Percentiles rank a stretch among this genome's conserved stretches.
phyloP scores from a whole-genome alignment of 257 asterid species.

The Solanum ossicruentum region DNA sequence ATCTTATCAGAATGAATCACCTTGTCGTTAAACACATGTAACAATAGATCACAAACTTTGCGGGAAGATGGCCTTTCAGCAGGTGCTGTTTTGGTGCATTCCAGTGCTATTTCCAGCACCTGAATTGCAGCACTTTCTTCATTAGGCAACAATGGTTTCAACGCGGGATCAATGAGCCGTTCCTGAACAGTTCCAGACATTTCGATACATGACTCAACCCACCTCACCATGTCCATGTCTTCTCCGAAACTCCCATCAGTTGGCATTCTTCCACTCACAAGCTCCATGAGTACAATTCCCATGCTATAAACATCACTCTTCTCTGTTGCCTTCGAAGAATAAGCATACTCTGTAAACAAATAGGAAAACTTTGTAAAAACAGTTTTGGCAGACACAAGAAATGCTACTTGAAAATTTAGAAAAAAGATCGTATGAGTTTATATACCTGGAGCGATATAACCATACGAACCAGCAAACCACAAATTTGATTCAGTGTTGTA shows the following conservation, averaged over 20 bases:
- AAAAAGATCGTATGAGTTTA: background rate
- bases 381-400: background rate
- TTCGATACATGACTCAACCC: conserved; percentile 58
- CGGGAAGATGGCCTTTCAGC: conserved; percentile 80
- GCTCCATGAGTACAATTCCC: conserved; percentile 94
- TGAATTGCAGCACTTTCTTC: conserved; percentile 49
- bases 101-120: conserved; percentile 62
- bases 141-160: conserved; percentile 50
- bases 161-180: conserved; percentile 50
- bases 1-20: conserved; percentile 28
- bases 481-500: conserved; percentile 55
- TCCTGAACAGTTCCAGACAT: conserved; percentile 30
- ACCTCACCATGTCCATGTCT: conserved; percentile 73
- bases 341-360: conserved; percentile 60
- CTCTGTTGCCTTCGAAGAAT: conserved; percentile 73
- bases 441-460: conserved; percentile 93
- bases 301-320: conserved; percentile 92
- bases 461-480: conserved; percentile 87
- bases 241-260: conserved; percentile 63
- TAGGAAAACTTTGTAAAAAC: background rate
- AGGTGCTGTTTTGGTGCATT: conserved; percentile 84
- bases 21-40: conserved; percentile 45
- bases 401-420: background rate
- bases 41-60: conserved; percentile 44
- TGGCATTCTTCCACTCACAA: conserved; percentile 81